phyloP scores from a whole-genome alignment of 1,284 basidiomycete species.

The Leccinum insolens region DNA sequence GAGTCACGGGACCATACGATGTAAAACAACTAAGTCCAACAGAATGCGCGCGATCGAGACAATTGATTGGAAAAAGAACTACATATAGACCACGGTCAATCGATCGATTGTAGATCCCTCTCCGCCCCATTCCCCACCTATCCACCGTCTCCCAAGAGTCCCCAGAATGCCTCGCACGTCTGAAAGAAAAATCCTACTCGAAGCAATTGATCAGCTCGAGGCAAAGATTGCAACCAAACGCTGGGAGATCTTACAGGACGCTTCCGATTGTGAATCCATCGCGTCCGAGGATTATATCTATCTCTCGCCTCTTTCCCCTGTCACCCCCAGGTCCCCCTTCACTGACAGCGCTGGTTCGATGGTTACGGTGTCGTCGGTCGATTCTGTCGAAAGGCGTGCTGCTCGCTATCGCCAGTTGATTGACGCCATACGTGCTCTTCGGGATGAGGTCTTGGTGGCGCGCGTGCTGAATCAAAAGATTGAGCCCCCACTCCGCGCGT shows the following conservation, averaged over 20 bases:
- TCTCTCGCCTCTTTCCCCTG: not conserved
- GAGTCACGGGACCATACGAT: too few relatives aligned
- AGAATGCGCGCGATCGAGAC: too few relatives aligned
- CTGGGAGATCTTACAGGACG: not conserved
- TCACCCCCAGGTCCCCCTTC: not conserved
- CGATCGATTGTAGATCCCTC: not conserved
- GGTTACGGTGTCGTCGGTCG: not conserved
- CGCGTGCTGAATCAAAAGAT: not conserved
- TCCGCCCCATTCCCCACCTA: not conserved
- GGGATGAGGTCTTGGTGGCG: not conserved
- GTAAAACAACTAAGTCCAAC: too few relatives aligned
- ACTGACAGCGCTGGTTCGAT: not conserved
- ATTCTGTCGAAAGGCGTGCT: not conserved
- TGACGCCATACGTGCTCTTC: not conserved
- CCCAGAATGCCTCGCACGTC: not conserved
- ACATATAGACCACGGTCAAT: not conserved
- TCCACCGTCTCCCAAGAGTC: not conserved
- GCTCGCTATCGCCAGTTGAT: not conserved
- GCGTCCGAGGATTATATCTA: not conserved
- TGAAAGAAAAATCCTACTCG: not conserved
- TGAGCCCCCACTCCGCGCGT: not conserved
- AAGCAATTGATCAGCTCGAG: not conserved
- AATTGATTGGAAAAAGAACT: too few relatives aligned
- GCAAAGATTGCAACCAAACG: not conserved
- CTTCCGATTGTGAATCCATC: not conserved